Evolutionary conservation across 805 yeast species (phyloP).

Genomic region (Schwanniomyces yamadae): DNA sequence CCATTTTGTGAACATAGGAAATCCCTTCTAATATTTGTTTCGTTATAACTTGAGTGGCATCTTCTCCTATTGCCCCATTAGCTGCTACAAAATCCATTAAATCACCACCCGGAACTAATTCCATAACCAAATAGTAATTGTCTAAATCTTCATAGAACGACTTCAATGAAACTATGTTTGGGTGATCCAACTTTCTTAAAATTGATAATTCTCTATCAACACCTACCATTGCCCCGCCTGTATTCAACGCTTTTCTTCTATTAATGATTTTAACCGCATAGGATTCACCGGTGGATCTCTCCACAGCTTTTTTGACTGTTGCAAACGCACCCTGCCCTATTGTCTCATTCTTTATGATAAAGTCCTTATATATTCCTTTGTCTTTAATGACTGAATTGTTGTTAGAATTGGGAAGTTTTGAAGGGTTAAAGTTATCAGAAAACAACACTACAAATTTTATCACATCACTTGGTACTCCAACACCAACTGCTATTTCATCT

Average conservation of each 20-base stretch:
- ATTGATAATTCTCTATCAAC: conserved; percentile 86
- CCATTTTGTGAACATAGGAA: conserved; percentile 80
- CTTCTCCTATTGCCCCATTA: conserved; percentile 89
- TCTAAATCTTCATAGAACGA: conserved; percentile 84
- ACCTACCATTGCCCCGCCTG: conserved; percentile 70
- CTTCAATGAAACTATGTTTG: conserved; percentile 77
- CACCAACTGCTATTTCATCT: conserved; percentile 88
- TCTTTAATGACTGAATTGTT: conserved; percentile 30
- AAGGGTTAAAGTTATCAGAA: conserved; percentile 40
- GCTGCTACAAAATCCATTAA: conserved; percentile 96
- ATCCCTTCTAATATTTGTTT: conserved; percentile 83
- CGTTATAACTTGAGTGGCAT: conserved; percentile 82
- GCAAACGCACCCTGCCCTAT: conserved; percentile 99
- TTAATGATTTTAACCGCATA: conserved; percentile 90
- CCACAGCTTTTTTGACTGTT: conserved; percentile 86
- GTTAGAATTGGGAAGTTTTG: conserved; percentile 19
- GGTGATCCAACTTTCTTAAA: conserved; percentile 73
- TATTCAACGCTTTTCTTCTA: conserved; percentile 68
- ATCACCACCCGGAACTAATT: conserved; percentile 94
- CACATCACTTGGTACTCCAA: conserved; percentile 75
- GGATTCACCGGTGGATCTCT: conserved; percentile 78
- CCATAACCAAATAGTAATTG: conserved; percentile 88
- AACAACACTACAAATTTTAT: conserved; percentile 52
- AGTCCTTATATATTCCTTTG: conserved; percentile 66
- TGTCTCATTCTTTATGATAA: conserved; percentile 76